Conservation (phyloP, 495 filamentous ascomycete species). For the Penicillium samsonianum region DNA sequence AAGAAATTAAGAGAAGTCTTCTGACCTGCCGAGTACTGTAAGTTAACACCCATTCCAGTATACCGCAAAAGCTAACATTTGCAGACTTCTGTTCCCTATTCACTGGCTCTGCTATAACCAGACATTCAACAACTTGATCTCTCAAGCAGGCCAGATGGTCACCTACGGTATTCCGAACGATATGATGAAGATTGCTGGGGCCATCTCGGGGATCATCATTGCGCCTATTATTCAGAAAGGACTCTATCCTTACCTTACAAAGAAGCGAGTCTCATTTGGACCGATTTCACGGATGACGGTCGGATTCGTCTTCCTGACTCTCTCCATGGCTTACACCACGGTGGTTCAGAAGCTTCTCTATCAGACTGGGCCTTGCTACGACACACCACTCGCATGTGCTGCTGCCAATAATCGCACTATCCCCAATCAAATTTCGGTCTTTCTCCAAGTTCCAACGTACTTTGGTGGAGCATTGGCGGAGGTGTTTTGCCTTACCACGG, state of each 20-base stretch:
- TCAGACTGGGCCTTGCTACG: not conserved
- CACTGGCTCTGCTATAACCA: not conserved
- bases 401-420: not conserved
- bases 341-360: not conserved
- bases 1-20: too few species aligned
- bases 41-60: too few species aligned
- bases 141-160: not conserved
- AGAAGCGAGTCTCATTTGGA: not conserved
- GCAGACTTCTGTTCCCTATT: not conserved
- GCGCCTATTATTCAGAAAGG: not conserved
- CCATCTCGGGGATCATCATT: not conserved
- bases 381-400: not conserved
- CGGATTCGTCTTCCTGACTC: not conserved
- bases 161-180: not conserved
- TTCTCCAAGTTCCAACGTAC: not conserved
- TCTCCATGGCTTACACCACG: not conserved
- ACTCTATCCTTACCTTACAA: not conserved
- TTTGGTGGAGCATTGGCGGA: not conserved
- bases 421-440: too few species aligned
- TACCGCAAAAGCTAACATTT: too few species aligned
- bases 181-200: not conserved
- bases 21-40: not conserved
- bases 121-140: not conserved
- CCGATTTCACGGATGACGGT: not conserved
- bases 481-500: not conserved